Evolutionary conservation across 495 filamentous ascomycete species (phyloP), one percentile per base, ranked within the genome.

Genomic region (Xylaria longipes): DNA sequence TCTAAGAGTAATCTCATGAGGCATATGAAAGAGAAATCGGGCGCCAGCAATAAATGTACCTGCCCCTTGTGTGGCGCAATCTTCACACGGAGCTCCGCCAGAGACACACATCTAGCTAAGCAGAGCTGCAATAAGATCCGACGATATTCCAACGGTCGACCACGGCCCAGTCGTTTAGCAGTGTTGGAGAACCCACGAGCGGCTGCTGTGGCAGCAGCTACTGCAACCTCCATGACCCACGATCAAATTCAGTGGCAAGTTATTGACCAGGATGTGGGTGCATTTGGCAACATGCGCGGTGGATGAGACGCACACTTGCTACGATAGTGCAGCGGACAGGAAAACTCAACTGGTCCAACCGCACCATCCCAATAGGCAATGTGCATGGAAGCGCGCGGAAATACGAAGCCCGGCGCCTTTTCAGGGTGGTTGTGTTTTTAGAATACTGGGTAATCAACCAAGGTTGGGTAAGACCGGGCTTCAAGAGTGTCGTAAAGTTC

Each of bases 1-100:
- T 97, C 94, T 25, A 97, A 97, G 76, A 97, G 93, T 88, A 97
- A 97, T 80, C 87, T 97, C 3, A 87, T 97, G 22, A 87, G 94
- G 39, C 94, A 97, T 78, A 93, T 97, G 77, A 89, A 94, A 22
- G 94, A 97, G 80, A 95, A 95, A 79, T 95, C 93, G 2, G 94
- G 94, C 5, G 92, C 91, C 15, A 93, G 94, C 45, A 84, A 91
- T 7, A 97, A 97, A 80, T 92, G 92, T 22, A 89, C 90, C 46
- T 97, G 94, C 74, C 93, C 92, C 31, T 87, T 92, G 62, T 97
- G 94, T 79, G 92, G 93, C 22, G 94, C 94, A 8, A 93, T 96
- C 68, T 97, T 97, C 73, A 97, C 94, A 5, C 85, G 94, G 56
- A 97, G 93, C 29, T 97, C 94, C 11, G 94, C 94, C 12, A 86